A percentile compares a stretch with the other conserved stretches of the same genome.
Conservation (phyloP, 2,329 filamentous ascomycete species). For the Colletotrichum cuscutae region DNA sequence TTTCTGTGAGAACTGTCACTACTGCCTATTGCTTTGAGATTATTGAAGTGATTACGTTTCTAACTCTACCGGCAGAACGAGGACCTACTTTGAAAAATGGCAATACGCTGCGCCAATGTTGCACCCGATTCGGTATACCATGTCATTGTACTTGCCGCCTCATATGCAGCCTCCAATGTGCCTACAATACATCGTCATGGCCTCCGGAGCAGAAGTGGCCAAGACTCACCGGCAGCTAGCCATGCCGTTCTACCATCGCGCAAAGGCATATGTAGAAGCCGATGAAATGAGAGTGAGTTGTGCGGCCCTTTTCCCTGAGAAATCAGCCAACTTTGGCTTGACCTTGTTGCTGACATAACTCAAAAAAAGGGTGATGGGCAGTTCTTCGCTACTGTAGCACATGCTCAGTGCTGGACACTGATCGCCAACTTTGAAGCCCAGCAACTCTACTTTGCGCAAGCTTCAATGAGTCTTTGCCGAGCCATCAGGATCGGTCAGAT, state of each 20-base stretch:
- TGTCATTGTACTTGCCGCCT: slow-evolving; percentile 31
- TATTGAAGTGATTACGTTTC: no score
- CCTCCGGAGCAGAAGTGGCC: slow-evolving; percentile 28
- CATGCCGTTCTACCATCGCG: slow-evolving; percentile 36
- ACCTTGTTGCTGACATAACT: neutral
- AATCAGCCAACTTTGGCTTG: neutral
- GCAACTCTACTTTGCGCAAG: slow-evolving; percentile 74
- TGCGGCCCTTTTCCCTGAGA: no score
- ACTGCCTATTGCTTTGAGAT: no score
- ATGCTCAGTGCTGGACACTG: slow-evolving; percentile 72
- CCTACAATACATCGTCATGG: slow-evolving; percentile 38
- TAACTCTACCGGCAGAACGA: neutral
- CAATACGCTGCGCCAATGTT: slow-evolving; percentile 36
- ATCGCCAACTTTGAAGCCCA: slow-evolving; percentile 73
- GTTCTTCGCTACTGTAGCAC: slow-evolving; percentile 63
- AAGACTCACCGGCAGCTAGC: slow-evolving; percentile 32
- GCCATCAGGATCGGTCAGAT: slow-evolving; percentile 70
- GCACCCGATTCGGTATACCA: slow-evolving; percentile 31
- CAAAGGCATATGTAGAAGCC: slow-evolving; percentile 34
- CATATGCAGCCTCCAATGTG: slow-evolving; percentile 38
- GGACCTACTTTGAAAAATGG: slow-evolving; percentile 37
- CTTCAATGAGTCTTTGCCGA: slow-evolving; percentile 74
- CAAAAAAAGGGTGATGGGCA: slow-evolving; percentile 29
- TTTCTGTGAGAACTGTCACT: slow-evolving; percentile 38
- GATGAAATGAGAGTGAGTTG: slow-evolving; percentile 35